Percentiles rank a stretch among this genome's conserved stretches.
phyloP scores from a whole-genome alignment of 306 rosid species.

The Clitoria ternatea region DNA sequence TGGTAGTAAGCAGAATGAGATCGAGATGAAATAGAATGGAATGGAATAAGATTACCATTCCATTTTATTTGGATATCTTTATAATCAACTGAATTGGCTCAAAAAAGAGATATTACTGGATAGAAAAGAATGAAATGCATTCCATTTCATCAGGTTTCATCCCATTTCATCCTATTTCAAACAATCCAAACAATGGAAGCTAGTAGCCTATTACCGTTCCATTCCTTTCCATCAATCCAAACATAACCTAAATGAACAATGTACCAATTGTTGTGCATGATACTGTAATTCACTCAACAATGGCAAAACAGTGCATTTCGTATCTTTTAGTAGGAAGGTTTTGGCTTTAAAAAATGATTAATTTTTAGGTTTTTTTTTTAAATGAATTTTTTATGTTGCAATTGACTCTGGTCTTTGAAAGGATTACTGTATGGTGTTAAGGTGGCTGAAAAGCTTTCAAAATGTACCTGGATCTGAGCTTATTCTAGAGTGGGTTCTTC shows the following conservation, averaged over 20 bases:
- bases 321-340: not conserved
- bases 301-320: not conserved
- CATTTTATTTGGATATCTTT: not conserved
- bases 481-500: not conserved
- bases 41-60: not conserved
- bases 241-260: not conserved
- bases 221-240: not conserved
- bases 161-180: not conserved
- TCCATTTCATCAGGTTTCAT: not conserved
- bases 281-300: not conserved
- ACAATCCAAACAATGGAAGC: not conserved
- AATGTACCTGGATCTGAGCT: not conserved
- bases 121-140: too few relatives aligned
- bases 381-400: not conserved
- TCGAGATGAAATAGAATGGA: not conserved
- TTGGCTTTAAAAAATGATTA: not conserved
- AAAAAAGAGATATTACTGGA: too few relatives aligned
- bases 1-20: not conserved
- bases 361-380: not conserved
- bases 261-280: not conserved
- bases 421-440: not conserved
- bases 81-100: not conserved
- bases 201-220: not conserved
- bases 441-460: not conserved
- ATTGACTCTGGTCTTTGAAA: slow-evolving; percentile 3